Percentiles rank a stretch among this genome's conserved stretches.
Conservation (phyloP, 1,139 yeast species). For the Pichiaceae sp. region DNA sequence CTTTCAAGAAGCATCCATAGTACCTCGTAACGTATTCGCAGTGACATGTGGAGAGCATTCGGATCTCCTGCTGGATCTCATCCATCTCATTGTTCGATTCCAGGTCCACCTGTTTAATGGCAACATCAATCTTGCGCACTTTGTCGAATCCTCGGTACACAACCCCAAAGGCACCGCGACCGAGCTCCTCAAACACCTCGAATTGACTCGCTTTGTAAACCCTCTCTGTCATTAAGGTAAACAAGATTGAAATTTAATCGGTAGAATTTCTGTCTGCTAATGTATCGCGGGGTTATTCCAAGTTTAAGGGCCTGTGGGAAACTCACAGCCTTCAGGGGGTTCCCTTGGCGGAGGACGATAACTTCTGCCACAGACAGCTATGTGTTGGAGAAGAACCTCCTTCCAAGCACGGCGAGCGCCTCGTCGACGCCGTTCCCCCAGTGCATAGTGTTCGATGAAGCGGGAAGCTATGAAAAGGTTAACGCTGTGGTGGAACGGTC, state of each 20-base stretch:
- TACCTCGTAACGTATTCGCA: slow-evolving; percentile 65
- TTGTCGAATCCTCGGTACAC: slow-evolving; percentile 68
- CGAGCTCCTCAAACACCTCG: slow-evolving; percentile 66
- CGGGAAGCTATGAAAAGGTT: slow-evolving; percentile 67
- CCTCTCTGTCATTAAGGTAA: slow-evolving; percentile 8
- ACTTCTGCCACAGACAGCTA: slow-evolving; percentile 11
- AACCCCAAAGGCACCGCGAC: slow-evolving; percentile 84
- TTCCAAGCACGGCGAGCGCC: slow-evolving; percentile 12
- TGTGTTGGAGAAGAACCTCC: slow-evolving; percentile 16
- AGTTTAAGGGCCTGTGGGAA: no score
- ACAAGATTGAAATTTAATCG: neutral
- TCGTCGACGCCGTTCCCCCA: slow-evolving; percentile 3
- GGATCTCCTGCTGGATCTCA: slow-evolving; percentile 76
- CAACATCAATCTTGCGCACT: slow-evolving; percentile 43
- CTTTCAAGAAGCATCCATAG: slow-evolving; percentile 73
- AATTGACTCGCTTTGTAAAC: slow-evolving; percentile 39
- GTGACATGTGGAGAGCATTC: slow-evolving; percentile 66
- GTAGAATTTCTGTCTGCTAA: no score
- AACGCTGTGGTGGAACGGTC: slow-evolving; percentile 74
- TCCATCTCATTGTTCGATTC: slow-evolving; percentile 70
- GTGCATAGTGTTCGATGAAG: slow-evolving; percentile 71
- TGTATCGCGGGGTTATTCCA: no score
- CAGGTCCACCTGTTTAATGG: slow-evolving; percentile 68
- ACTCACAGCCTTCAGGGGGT: no score
- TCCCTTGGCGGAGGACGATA: no score